Base-by-base conservation (phyloP, 441 rosid species). In the Gossypium schwendimanii region DNA sequence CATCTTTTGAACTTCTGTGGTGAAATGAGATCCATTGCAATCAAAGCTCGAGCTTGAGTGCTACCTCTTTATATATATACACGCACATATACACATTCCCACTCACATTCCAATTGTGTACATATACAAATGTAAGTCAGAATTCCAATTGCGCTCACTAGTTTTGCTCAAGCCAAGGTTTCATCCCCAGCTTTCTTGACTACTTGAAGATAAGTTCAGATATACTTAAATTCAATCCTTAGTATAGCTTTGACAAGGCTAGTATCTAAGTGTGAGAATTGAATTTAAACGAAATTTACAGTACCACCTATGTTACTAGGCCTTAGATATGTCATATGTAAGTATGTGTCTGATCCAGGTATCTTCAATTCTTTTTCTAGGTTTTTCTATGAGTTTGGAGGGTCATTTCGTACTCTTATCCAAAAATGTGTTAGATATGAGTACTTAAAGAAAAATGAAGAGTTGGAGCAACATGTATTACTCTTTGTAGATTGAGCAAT, bases 261-360 rank as follows among this genome's bases (percentile, higher is more conserved):
- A n/a, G 86, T 41, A 41, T 41, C 47, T 10, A 10, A n/a, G 52
- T 63, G 28, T 41, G 20, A 20, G 6, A 44, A 44, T 21, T 64
- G 14, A 20, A 9, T 64, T 17, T 49, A 49, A 67, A 67, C 0
- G 44, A 49, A 49, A 54, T 54, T 45, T 24, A 54, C 60, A 55
- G 28, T 21, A 10, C 12, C 60, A 3, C 60, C 26, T 55, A 21
- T 55, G 60, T 21, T 55, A 55, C 31, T 21, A 9, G 60, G 28
- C 23, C n/a, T 55, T 24, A 21, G 31, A 55, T 21, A 24, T 55
- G 28, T 55, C 60, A 1, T 24, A 55, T 21, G 24, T 4, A 1
- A 24, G 60, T 21, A 55, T 2, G 2, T 58, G 6, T 23, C 28
- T 24, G 15, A 23, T 6, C 26, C 6, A 9, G 15, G 31, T 58